Evolutionary conservation across 495 filamentous ascomycete species (phyloP).

Genomic region (Xanthoparmelia taractica): DNA sequence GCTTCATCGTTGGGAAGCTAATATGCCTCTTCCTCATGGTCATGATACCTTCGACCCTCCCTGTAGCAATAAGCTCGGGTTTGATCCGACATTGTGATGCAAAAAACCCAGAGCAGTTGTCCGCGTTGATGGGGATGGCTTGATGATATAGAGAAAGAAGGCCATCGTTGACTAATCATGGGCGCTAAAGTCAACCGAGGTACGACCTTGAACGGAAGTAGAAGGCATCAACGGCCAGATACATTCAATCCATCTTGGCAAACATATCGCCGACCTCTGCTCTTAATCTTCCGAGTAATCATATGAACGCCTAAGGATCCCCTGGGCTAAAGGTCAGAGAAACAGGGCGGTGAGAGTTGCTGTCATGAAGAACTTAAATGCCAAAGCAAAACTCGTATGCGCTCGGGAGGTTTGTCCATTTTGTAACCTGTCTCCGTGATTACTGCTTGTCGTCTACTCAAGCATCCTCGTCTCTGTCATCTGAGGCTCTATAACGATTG

Average conservation of each 20-base stretch:
- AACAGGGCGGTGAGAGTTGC: neutral
- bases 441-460: neutral
- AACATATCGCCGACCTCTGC: neutral
- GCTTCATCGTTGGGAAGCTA: neutral
- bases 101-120: too few relatives aligned
- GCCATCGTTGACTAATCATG: neutral
- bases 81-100: neutral
- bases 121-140: neutral
- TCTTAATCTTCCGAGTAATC: neutral
- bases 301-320: too few relatives aligned
- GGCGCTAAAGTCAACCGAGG: neutral
- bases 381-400: neutral
- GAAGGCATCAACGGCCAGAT: too few relatives aligned
- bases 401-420: neutral
- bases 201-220: too few relatives aligned
- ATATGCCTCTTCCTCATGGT: neutral
- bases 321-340: neutral
- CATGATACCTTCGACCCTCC: neutral
- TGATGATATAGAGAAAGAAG: neutral
- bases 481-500: neutral
- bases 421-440: neutral
- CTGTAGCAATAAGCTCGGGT: neutral
- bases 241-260: neutral
- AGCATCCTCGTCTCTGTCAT: neutral
- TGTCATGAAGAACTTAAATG: neutral